A percentile compares a stretch with the other conserved stretches of the same genome.
Conservation (phyloP, 352 stramenopile species). For the Phytophthora pistaciae region DNA sequence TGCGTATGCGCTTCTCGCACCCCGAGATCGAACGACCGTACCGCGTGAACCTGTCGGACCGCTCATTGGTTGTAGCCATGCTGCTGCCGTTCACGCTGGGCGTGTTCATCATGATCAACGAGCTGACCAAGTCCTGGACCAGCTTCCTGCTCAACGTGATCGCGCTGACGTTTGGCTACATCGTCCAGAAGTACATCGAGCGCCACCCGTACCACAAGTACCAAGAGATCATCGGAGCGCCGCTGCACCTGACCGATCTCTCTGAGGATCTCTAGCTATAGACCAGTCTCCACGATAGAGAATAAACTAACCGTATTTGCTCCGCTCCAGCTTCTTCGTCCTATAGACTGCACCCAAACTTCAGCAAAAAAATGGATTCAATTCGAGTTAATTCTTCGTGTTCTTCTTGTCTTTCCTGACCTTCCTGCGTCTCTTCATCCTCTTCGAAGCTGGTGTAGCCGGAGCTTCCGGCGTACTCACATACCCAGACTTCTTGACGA, state of each 20-base stretch:
- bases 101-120: slow-evolving; percentile 83
- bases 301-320: slow-evolving; percentile 24
- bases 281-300: slow-evolving; percentile 20
- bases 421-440: neutral
- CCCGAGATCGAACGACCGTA: slow-evolving; percentile 80
- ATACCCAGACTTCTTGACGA: slow-evolving; percentile 34
- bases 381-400: slow-evolving; percentile 27
- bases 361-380: slow-evolving; percentile 20
- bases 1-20: slow-evolving; percentile 82
- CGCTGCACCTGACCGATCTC: slow-evolving; percentile 48
- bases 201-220: slow-evolving; percentile 75
- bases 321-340: neutral
- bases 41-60: slow-evolving; percentile 76
- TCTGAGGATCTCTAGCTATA: slow-evolving; percentile 53
- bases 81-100: slow-evolving; percentile 65
- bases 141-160: slow-evolving; percentile 72
- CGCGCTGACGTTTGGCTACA: slow-evolving; percentile 55
- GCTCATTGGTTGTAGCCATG: slow-evolving; percentile 56
- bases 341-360: neutral
- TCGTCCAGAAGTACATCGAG: slow-evolving; percentile 74
- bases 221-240: slow-evolving; percentile 48
- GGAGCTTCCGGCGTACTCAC: slow-evolving; percentile 13
- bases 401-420: slow-evolving; percentile 2
- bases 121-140: slow-evolving; percentile 79
- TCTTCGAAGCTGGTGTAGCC: slow-evolving; percentile 17